Conservation (phyloP, 176 grass and related monocot species). For the Miscanthus lutarioriparius region DNA sequence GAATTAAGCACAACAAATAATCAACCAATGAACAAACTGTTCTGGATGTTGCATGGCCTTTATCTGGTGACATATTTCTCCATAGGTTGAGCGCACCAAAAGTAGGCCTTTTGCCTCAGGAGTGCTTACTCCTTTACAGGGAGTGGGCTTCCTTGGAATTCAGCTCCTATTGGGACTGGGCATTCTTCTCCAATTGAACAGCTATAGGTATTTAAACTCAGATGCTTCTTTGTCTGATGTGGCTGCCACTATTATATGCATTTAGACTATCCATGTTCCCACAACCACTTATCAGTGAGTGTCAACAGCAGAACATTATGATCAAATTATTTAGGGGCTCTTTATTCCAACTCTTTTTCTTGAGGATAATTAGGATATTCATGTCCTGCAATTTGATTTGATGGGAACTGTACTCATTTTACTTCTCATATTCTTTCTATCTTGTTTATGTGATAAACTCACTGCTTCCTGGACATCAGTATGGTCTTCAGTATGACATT, state of each 20-base stretch:
- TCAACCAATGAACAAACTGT: not conserved
- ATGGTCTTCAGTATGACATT: not conserved
- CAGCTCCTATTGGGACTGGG: constrained; percentile 74
- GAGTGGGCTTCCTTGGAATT: constrained; percentile 67
- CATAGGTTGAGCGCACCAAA: constrained; percentile 78
- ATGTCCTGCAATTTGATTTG: not conserved
- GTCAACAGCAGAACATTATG: not conserved
- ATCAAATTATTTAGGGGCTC: not conserved
- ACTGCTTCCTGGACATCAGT: not conserved
- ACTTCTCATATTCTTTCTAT: not conserved
- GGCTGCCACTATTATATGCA: not conserved
- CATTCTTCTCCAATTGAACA: constrained; percentile 86
- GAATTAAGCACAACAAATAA: not conserved
- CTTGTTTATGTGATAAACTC: not conserved
- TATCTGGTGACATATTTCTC: not conserved
- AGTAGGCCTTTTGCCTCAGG: constrained; percentile 77
- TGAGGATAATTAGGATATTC: not conserved
- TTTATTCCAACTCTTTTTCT: not conserved
- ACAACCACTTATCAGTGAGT: not conserved
- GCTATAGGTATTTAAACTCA: constrained; percentile 53
- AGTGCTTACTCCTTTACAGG: constrained; percentile 54
- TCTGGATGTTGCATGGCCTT: not conserved
- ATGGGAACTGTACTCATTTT: not conserved
- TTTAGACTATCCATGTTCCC: not conserved
- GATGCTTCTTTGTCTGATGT: not conserved